Evolutionary conservation across 116 monocot species (phyloP), one percentile per base, ranked within the genome.

Genomic region (Zostera marina): DNA sequence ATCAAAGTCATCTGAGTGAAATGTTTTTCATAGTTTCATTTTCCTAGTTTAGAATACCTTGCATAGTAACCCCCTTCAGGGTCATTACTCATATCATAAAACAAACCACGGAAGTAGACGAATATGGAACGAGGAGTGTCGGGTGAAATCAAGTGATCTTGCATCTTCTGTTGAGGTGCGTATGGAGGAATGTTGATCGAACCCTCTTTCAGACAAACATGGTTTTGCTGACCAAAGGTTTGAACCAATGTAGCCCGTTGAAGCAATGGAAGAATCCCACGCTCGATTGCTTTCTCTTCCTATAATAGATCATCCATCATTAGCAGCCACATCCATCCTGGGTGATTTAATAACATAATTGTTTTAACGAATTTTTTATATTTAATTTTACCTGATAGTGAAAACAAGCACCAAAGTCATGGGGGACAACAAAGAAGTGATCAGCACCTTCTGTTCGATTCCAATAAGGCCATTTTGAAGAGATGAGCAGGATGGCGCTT

Each of bases 11-110:
- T 11, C 51, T 53, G 38, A 8, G 42, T 22, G 38, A 47, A 14
- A n/a, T 54, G 44, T 2, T 32, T 32, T 32, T 32, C 32, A 32
- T 32, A 32, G 32, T 32, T 32, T 32, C 5, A 5, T 32, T 32
- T 32, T 32, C 32, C 5, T 32, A 5, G 32, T 32, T 32, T 32
- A 5, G 1, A 3, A 32, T 76, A 87, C 92, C 87, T 88, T 60
- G 96, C 96, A 68, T 96, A 96, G 62, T 96, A 96, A 38, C 96
- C 96, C 41, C 96, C 96, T 64, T 96, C 96, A 0, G 96, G 96
- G 67, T 96, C 96, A 64, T 96, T 88, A 6, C 89, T 85, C 11
- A 85, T 82, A 66, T 94, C 94, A 63, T 94, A 94, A 71, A 94
- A 94, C 56, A 94, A 53, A 25, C 94, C 94, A 6, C 94, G 64